Base-by-base conservation (phyloP, 2,329 filamentous ascomycete species). In the Beauveria caledonica region DNA sequence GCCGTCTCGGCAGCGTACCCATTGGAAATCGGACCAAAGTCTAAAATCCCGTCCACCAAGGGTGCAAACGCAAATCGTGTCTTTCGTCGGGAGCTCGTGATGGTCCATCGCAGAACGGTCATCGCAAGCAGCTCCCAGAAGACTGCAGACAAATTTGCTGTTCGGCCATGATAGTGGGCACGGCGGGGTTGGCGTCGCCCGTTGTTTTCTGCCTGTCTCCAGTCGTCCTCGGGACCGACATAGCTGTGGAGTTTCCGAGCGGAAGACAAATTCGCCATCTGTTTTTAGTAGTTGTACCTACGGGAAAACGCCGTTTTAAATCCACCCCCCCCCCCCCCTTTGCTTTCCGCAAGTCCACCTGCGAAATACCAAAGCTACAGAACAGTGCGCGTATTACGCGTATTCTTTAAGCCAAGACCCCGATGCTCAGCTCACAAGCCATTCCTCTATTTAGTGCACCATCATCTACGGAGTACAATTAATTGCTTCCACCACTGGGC, bases 351-450 rank as follows among this genome's bases (percentile, higher is more conserved):
- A 42, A 42, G 33, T 15, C 11, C 33, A 36, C 13, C 33, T 6
- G 33, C 33, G 33, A 36, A 13, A 36, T 15, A 36, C 13, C 33
- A 36, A 36, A 54, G 10, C 29, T n/a, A n/a, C n/a, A n/a, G n/a
- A 48, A 48, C 39, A 19, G 25, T 39, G 46, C 23, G 29, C 50
- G 58, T 55, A 60, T 60, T 60, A 55, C 51, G 58, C 58, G 58
- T 60, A 60, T 49, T 50, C 21, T 25, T 23, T 46, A 13, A 40
- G 40, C 42, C 39, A 45, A 46, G 42, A n/a, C 46, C 33, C 25
- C 11, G 15, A 13, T 3, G 19, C 15, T 25, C 13, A 42, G 40
- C 15, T 42, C 40, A 17, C n/a, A 19, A n/a, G 7, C 19, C 40
- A 19, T 19, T 54, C 17, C 17, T n/a, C 21, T 10, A 13, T 54